Percentiles rank a stretch among this genome's conserved stretches.
Evolutionary conservation across 805 yeast genomes (phyloP).

Genomic region (Ogataea paradorogensis): DNA sequence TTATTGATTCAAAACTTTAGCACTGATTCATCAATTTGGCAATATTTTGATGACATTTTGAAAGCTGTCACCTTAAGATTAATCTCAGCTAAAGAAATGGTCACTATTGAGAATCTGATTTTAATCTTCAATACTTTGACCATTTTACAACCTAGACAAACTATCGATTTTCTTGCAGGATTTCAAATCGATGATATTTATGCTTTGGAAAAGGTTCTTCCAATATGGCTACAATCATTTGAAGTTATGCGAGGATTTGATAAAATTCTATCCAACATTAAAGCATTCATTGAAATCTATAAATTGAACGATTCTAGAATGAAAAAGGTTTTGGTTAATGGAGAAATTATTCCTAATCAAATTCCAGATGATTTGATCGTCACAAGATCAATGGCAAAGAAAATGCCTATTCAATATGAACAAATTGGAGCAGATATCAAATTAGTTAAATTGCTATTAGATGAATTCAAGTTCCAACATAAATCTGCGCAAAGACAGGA

Average conservation of each 20-base stretch:
- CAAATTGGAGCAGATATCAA: conserved; percentile 67
- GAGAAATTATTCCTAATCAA: conserved; percentile 64
- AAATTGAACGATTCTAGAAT: conserved; percentile 55
- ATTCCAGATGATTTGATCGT: conserved; percentile 57
- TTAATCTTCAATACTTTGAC: conserved; percentile 74
- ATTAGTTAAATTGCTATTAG: conserved; percentile 65
- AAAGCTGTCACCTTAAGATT: conserved; percentile 72
- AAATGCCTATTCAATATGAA: conserved; percentile 59
- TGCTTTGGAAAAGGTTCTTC: conserved; percentile 57
- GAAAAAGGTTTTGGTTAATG: conserved; percentile 58
- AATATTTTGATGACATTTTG: conserved; percentile 55
- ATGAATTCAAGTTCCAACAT: conserved; percentile 66
- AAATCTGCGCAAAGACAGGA: conserved; percentile 41
- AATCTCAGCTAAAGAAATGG: conserved; percentile 59
- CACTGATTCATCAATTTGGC: conserved; percentile 37
- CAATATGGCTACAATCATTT: conserved; percentile 81
- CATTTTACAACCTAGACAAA: conserved; percentile 56
- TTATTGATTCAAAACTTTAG: conserved; percentile 31
- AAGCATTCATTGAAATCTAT: conserved; percentile 69
- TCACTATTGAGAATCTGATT: conserved; percentile 74
- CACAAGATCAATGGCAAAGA: conserved; percentile 80
- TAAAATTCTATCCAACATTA: conserved; percentile 61
- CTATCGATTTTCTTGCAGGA: conserved; percentile 56
- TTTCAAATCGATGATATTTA: conserved; percentile 31
- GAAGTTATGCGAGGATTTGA: conserved; percentile 78